phyloP scores from a whole-genome alignment of 2,329 filamentous ascomycete genomes.

The Diaporthe sp. region DNA sequence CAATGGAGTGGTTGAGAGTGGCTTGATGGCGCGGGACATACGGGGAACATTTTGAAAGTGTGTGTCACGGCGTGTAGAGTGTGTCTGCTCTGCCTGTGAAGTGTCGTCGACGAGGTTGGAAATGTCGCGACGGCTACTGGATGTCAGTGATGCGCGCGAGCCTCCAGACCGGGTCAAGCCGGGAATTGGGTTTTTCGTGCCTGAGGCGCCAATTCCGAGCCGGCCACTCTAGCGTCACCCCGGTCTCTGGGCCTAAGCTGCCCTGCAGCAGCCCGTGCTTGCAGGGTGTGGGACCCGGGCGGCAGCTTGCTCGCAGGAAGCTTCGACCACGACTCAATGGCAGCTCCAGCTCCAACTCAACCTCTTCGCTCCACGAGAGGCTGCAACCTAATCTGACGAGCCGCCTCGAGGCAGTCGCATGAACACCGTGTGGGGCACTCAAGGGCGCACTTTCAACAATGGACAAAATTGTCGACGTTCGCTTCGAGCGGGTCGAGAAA shows the following conservation, averaged over 20 bases:
- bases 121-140: constrained; percentile 40
- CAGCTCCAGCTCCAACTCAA: not conserved
- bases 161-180: constrained; percentile 40
- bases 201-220: constrained; percentile 35
- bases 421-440: constrained; percentile 1
- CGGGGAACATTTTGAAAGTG: constrained; percentile 49
- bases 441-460: constrained; percentile 55
- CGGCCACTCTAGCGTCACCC: constrained; percentile 15
- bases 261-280: constrained; percentile 24
- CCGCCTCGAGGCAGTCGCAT: constrained; percentile 20
- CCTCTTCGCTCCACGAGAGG: constrained; percentile 2
- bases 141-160: constrained; percentile 40
- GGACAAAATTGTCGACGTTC: constrained; percentile 73
- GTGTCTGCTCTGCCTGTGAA: constrained; percentile 47
- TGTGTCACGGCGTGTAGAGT: constrained; percentile 42
- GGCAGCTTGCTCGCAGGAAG: constrained; percentile 8
- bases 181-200: constrained; percentile 39
- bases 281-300: constrained; percentile 17
- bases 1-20: constrained; percentile 4
- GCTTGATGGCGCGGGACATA: constrained; percentile 43
- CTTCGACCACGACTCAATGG: constrained; percentile 7
- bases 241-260: not conserved
- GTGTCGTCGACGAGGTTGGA: constrained; percentile 44
- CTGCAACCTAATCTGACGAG: not conserved
- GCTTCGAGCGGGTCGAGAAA: constrained; percentile 77